Evolutionary conservation across 306 rosid genomes (phyloP), one percentile per base, ranked within the genome.

Genomic region (Hippophae tibetana): DNA sequence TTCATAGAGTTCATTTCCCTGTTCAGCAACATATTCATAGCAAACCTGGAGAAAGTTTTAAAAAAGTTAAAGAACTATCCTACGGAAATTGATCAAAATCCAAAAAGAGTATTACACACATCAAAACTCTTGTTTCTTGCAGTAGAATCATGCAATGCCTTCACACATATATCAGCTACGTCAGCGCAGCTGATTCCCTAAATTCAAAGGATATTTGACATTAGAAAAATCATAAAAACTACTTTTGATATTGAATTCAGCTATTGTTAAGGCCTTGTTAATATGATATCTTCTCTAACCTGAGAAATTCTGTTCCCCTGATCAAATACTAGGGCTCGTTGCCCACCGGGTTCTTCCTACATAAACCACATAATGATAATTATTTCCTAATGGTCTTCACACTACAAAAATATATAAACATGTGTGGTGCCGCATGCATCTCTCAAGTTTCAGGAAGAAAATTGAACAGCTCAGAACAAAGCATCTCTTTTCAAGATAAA

Each of bases 331-430:
- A 87, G 88, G 26, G 96, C 98, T 6, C 96, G 96, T 68, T 92
- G 96, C 52, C 98, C 98, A 10, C 98, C 98, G 0, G 98, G 98
- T 70, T 92, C 98, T 70, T 92, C 96, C 98, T 92, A 87, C 60
- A 68, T 47, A 46, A 10, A 10, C 44, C 52, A 59, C 10, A 52
- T 10, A 7, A 26, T 9, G 47, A 43, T 5, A 41, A 9, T 38
- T 42, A 18, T 42, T 48, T 12, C 47, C 50, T 6, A 11, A 40
- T 49, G 56, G 9, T 56, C 46, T 12, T 31, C 38, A 31, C 38
- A 31, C 38, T 14, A 6, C 45, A 55, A 13, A 46, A 25, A 9
- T 58, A 18, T 58, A 47, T 10, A 43, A 14, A 7, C 38, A 10
- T 6, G 3, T 9, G 52, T 38, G 48, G 8, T 45, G 10, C 1